Conservation (phyloP, 495 filamentous ascomycete species). For the Astrothelium subdiscretum region DNA sequence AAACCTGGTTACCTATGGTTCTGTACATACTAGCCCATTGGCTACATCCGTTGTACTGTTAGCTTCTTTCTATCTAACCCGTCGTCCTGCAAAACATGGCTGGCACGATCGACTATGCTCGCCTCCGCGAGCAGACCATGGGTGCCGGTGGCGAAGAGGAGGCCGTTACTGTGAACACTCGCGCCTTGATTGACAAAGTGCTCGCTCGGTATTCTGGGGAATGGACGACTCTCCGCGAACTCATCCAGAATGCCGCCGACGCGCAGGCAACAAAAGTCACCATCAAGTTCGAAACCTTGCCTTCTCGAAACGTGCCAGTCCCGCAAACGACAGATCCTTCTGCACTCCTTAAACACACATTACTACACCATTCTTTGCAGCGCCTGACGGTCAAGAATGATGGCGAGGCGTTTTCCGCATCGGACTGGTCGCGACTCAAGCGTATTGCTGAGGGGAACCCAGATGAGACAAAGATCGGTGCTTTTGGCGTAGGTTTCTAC, state of each 20-base stretch:
- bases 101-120: conserved; percentile 59
- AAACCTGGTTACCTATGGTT: not conserved
- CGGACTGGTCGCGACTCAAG: conserved; percentile 89
- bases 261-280: conserved; percentile 80
- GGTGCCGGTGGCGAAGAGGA: conserved; percentile 79
- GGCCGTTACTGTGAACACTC: conserved; percentile 96
- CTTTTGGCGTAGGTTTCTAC: conserved; percentile 98
- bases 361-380: conserved; percentile 71
- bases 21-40: not conserved
- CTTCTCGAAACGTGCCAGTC: conserved; percentile 63
- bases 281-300: conserved; percentile 80
- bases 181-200: conserved; percentile 95
- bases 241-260: conserved; percentile 96
- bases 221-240: conserved; percentile 75
- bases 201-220: conserved; percentile 91
- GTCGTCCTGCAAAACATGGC: conserved; percentile 23
- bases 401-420: conserved; percentile 68
- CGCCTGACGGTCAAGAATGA: conserved; percentile 83
- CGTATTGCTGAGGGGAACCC: conserved; percentile 97
- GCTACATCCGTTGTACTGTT: not conserved
- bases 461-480: conserved; percentile 96
- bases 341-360: conserved; percentile 64
- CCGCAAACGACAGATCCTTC: conserved; percentile 55
- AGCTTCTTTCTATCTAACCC: not conserved
- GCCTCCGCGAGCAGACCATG: conserved; percentile 76